A percentile compares a stretch with the other conserved stretches of the same genome.
Evolutionary conservation across 129 eudicot genomes (phyloP).

Genomic region (Tagetes erecta): DNA sequence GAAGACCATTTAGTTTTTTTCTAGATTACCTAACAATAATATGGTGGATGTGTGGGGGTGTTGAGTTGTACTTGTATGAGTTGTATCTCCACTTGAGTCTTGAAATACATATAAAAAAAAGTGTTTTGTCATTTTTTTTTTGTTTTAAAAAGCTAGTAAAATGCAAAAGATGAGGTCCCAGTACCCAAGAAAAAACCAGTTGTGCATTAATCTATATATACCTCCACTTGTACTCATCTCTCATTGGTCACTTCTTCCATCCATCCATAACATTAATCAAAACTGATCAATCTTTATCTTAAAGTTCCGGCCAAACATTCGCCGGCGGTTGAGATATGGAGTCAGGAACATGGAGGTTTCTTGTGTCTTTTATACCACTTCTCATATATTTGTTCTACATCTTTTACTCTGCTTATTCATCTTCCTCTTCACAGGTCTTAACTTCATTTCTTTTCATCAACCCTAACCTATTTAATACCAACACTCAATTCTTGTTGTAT

Average conservation of each 20-base stretch:
- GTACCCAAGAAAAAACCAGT: background rate
- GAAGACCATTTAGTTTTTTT: too few species aligned
- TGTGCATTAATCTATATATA: background rate
- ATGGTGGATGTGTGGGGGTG: too few species aligned
- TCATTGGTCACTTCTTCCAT: conserved; percentile 9
- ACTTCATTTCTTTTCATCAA: background rate
- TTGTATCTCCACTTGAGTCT: too few species aligned
- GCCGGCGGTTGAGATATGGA: conserved; percentile 23
- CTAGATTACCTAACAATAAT: too few species aligned
- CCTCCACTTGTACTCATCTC: background rate
- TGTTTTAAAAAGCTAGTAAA: background rate
- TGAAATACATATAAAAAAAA: background rate
- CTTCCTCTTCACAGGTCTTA: conserved; percentile 24
- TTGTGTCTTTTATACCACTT: conserved; percentile 32
- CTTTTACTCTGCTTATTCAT: conserved; percentile 1
- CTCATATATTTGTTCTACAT: conserved; percentile 16
- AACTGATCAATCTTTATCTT: too few species aligned
- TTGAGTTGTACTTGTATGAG: too few species aligned
- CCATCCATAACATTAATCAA: too few species aligned
- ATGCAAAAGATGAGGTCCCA: background rate
- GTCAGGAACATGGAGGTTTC: conserved; percentile 35
- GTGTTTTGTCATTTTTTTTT: background rate
- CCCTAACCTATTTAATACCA: background rate
- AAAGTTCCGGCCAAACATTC: conserved; percentile 20
- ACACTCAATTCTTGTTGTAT: background rate